phyloP scores from a whole-genome alignment of 2,329 filamentous ascomycete species.

The Fusarium sp. region DNA sequence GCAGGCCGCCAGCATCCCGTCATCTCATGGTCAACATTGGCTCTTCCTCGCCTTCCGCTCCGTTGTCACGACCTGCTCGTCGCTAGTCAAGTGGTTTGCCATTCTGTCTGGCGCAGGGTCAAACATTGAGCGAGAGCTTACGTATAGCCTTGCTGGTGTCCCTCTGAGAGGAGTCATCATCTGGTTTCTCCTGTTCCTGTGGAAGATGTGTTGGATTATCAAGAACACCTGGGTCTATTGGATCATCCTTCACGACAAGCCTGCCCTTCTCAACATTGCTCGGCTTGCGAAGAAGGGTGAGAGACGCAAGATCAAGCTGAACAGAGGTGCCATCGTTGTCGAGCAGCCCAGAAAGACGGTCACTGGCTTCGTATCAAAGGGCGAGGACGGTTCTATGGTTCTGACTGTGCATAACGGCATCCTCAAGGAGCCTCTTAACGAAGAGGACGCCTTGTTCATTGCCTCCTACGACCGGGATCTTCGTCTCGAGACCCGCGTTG shows the following conservation, averaged over 20 bases:
- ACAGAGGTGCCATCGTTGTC: constrained; percentile 8
- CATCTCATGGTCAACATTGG: neutral
- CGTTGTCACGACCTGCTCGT: neutral
- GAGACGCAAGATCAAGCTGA: constrained; percentile 23
- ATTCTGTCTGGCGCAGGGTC: constrained; percentile 23
- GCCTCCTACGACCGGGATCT: constrained; percentile 22
- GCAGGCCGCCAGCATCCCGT: neutral
- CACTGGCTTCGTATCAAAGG: constrained; percentile 16
- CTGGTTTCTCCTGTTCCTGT: constrained; percentile 8
- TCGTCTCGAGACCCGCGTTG: constrained; percentile 10
- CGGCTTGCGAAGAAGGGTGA: constrained; percentile 26
- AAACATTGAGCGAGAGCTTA: constrained; percentile 26
- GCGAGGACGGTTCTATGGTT: constrained; percentile 14
- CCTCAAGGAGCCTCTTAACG: constrained; percentile 15
- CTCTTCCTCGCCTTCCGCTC: neutral
- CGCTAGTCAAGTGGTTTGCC: constrained; percentile 25
- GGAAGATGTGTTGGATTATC: constrained; percentile 14
- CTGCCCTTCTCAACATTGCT: constrained; percentile 18
- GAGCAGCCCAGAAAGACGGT: constrained; percentile 22
- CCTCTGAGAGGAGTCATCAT: constrained; percentile 2
- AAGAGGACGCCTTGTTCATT: constrained; percentile 7
- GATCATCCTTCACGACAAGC: constrained; percentile 23
- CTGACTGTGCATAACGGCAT: constrained; percentile 14
- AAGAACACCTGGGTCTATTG: constrained; percentile 32
- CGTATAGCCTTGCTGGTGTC: constrained; percentile 9